Base-by-base conservation (phyloP, 208 protist species). In the Wallacemonas sp. region DNA sequence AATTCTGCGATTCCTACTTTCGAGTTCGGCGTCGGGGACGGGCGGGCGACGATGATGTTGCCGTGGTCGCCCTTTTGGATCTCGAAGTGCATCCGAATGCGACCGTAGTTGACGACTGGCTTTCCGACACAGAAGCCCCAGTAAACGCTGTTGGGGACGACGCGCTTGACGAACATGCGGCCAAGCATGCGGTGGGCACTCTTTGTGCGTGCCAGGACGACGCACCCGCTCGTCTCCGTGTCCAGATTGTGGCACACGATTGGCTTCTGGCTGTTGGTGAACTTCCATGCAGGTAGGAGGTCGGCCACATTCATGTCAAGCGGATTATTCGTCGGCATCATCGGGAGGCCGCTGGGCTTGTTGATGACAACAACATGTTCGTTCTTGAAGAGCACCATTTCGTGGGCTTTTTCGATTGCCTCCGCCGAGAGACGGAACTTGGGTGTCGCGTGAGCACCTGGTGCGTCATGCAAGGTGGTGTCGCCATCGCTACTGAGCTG, bases 321-420 rank as follows among this genome's bases (percentile, higher is more conserved):
- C 14, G 83, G 79, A 55, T 90, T 85, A 57, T 57, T 78, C 17
- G 90, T 94, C 5, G 90, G 90, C 86, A 93, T 93, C 72, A 96
- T 96, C 2, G 93, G 90, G 58, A 98, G 62, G 33, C 91, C 93
- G 68, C 75, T 80, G 21, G 94, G 94, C 65, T 98, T 98, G 74
- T 98, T 97, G 58, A 98, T 92, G 19, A 97, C 93, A 65, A 98
- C 86, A 30, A 96, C 88, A 64, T 98, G 87, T 56, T 97, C 89
- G 65, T 97, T 98, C 73, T 95, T 98, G 72, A 97, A 98, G 14
- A 98, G 73, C 30, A 97, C 90, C 93, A 96, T 96, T 39, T 90
- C 78, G 64, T 93, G 87, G 33, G 92, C 91, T 75, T 81, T 85
- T 64, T 95, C 84, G 4, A 81, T 57, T 30, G 82, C 83, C 57